Evolutionary conservation across 169 alveolate genomes (phyloP), one percentile per base, ranked within the genome.

Genomic region (Plasmodium fragile): DNA sequence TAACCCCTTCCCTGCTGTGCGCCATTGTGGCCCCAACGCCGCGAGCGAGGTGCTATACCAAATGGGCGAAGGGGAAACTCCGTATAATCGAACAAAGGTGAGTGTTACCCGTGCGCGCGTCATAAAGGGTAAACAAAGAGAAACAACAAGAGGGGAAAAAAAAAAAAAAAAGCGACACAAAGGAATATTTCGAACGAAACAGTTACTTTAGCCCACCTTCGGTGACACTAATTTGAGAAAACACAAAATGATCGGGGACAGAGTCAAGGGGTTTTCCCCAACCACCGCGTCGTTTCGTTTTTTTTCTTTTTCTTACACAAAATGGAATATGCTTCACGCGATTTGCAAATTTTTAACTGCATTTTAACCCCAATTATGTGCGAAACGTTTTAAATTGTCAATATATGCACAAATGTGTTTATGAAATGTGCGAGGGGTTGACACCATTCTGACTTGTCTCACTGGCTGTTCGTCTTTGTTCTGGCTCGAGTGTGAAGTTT

Each of bases 181-280:
- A 80, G 30, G 1, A 80, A 80, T 32, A 7, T 18, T 25, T 25
- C 30, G 52, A 18, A 28, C 22, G 45, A 80, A 80, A 80, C 49
- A 80, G 49, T 80, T 80, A 52, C 28, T 52, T 25, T 49, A 45
- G 3, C 77, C 49, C 39, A 80, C 18, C 39, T 30, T 7, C 36
- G 34, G 18, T 80, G 36, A 10, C 75, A 22, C 22, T 28, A 11
- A 59, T 16, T 25, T 80, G n/a, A 52, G 18, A 25, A 25, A 25
- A 49, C 2, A 25, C 10, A 45, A 80, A 80, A 45, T 25, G 65
- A 80, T 52, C 32, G 65, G 65, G 34, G 69, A 16, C 32, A 80
- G 77, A 80, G 89, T 34, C 18, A 36, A 80, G 89, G 89, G 89
- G 89, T 73, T n/a, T n/a, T 28, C 28, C 45, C 45, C 59, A 39